Conservation (phyloP, 257 asterid genomes). For the Salvia hispanica region DNA sequence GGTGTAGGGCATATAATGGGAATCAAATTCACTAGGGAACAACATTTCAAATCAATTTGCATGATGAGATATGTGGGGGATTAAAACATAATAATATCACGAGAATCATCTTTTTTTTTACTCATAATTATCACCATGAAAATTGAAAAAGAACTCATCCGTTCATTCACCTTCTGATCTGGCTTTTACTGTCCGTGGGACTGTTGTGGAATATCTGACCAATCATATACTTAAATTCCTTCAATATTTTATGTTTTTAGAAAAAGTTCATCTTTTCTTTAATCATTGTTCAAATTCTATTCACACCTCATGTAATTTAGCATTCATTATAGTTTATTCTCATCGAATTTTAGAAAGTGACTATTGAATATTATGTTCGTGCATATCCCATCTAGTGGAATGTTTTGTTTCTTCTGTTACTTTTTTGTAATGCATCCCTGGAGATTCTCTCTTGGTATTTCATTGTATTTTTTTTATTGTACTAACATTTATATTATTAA, state of each 20-base stretch:
- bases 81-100: slow-evolving; percentile 28
- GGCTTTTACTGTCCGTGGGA: neutral
- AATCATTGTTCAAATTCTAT: neutral
- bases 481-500: no score
- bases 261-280: neutral
- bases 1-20: slow-evolving; percentile 20
- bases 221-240: neutral
- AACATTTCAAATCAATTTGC: slow-evolving; percentile 33
- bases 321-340: no score
- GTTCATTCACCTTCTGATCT: neutral
- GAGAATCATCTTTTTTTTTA: slow-evolving; percentile 23
- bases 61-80: slow-evolving; percentile 5
- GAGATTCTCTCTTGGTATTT: no score
- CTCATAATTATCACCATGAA: neutral
- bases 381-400: no score
- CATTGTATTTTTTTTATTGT: no score
- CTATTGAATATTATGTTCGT: no score
- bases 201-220: neutral
- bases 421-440: no score
- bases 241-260: neutral
- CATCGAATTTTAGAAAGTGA: no score
- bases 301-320: neutral
- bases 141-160: neutral
- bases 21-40: slow-evolving; percentile 27
- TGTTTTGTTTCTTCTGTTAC: no score